Base-by-base conservation (phyloP, 371 early-diverging fungal genomes). In the Rhizomucor miehei region DNA sequence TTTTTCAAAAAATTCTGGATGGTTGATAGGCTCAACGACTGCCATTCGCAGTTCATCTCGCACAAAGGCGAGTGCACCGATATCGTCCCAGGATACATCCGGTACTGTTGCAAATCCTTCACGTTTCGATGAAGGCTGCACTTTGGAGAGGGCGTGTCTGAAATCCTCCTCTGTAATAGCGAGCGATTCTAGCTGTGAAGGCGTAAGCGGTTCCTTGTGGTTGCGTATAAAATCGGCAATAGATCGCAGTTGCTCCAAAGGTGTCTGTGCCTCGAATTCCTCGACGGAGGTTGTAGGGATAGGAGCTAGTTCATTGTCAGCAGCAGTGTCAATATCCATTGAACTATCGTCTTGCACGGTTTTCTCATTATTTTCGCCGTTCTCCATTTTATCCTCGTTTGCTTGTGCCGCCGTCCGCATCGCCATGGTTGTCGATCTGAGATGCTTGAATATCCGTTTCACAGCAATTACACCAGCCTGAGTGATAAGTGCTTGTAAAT, bases 91-190 rank as follows among this genome's bases (percentile, higher is more conserved):
- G 1, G 90, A 84, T 4, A 97, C 94, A 56, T 91, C 97, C 1
- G 97, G 95, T 1, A 95, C 92, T 0, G 97, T 95, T 2, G 98
- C 97, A 72, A 99, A 99, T 2, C 99, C 99, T 74, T 99, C 99
- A 62, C 99, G 92, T 65, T 97, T 95, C 10, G 97, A 89, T 1
- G 93, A 92, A 1, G 99, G 99, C 68, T 98, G 98, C 1, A 99
- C 98, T 57, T 91, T 93, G 29, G 79, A 81, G 16, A 97, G 64
- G 1, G 98, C 98, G 37, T 86, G 83, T 17, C 88, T 66, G 68
- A 99, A 99, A 70, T 98, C 99, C 0, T 87, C 89, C 36, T 83
- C 83, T 6, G 84, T 89, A 52, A 95, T 93, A 23, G 90, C 82
- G 3, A 99, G 79, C 2, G 90, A 87, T 34, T 82, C 86, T 3